These are phyloP conservation scores for Suillus americanus DNA, from an alignment of 768 basidiomycete species.

Conservation along the genomic window DNA sequence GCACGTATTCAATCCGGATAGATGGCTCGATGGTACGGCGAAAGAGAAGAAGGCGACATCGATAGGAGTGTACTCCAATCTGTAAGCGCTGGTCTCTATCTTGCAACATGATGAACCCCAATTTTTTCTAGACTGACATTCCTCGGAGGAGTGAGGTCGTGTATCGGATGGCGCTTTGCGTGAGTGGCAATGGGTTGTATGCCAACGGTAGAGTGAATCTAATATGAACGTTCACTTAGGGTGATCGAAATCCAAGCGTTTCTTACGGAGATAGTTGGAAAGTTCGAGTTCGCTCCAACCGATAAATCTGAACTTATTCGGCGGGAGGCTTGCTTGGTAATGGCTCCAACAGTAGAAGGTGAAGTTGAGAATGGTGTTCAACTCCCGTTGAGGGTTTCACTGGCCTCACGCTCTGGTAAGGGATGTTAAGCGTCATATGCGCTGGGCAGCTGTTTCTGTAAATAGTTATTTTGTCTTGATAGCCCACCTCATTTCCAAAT, in stretches of 20 bases:
- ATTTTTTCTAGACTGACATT: slow-evolving; percentile 30
- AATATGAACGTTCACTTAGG: slow-evolving; percentile 15
- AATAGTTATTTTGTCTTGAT: neutral
- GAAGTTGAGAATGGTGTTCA: slow-evolving; percentile 31
- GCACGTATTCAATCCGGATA: slow-evolving; percentile 29
- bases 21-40: slow-evolving; percentile 22
- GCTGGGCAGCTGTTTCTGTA: neutral
- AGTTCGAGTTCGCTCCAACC: slow-evolving; percentile 49
- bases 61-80: slow-evolving; percentile 28
- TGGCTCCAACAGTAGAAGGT: slow-evolving; percentile 37
- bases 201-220: neutral
- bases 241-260: slow-evolving; percentile 58
- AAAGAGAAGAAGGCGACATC: slow-evolving; percentile 19
- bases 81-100: slow-evolving; percentile 18
- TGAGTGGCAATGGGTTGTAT: slow-evolving; percentile 8
- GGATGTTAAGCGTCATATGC: neutral
- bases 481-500: no score
- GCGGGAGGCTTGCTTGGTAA: slow-evolving; percentile 28
- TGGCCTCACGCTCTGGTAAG: slow-evolving; percentile 12
- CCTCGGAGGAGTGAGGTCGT: slow-evolving; percentile 21
- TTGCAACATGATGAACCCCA: neutral
- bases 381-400: slow-evolving; percentile 30
- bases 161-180: slow-evolving; percentile 34
- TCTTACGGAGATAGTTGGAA: slow-evolving; percentile 50
- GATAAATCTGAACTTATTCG: slow-evolving; percentile 28